Base-by-base conservation (phyloP, 2,329 filamentous ascomycete genomes). In the Colletotrichum horii region DNA sequence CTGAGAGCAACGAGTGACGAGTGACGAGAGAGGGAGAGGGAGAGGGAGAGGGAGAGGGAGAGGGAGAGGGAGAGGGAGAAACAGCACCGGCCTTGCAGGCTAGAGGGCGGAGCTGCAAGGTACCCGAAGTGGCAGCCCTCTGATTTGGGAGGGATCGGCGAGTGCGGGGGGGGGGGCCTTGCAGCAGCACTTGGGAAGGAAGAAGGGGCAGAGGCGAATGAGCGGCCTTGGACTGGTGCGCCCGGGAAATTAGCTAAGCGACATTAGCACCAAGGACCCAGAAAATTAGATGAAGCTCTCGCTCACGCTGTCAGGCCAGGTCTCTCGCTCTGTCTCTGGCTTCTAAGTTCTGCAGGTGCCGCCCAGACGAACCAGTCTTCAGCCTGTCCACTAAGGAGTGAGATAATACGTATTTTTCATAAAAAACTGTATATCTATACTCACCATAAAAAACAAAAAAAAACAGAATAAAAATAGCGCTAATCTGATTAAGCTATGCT, bases 241-340 rank as follows among this genome's bases (percentile, higher is more conserved):
- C 19, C 43, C 64, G 71, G 76, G 75, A 78, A 78, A 78, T 78
- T 78, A 78, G 76, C 76, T 78, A 75, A 78, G 76, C 76, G 76
- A 78, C 56, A 78, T 78, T 78, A 75, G 67, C 71, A 58, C 28
- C 64, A 48, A 64, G 73, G 55, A 52, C 70, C 70, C 64, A 61
- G 75, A 68, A 74, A 70, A 76, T 71, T 52, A 76, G 74, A 76
- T 71, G 74, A 76, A 73, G 66, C 70, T 55, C 55, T n/a, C n/a
- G n/a, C n/a, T n/a, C n/a, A n/a, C n/a, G n/a, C n/a, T n/a, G n/a
- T n/a, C n/a, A n/a, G n/a, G n/a, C n/a, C n/a, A n/a, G n/a, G n/a
- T n/a, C n/a, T n/a, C n/a, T n/a, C n/a, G n/a, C n/a, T n/a, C n/a
- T n/a, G n/a, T n/a, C n/a, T n/a, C n/a, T n/a, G n/a, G n/a, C n/a